Base-by-base conservation (phyloP, 257 asterid species). In the Plantago ovata region DNA sequence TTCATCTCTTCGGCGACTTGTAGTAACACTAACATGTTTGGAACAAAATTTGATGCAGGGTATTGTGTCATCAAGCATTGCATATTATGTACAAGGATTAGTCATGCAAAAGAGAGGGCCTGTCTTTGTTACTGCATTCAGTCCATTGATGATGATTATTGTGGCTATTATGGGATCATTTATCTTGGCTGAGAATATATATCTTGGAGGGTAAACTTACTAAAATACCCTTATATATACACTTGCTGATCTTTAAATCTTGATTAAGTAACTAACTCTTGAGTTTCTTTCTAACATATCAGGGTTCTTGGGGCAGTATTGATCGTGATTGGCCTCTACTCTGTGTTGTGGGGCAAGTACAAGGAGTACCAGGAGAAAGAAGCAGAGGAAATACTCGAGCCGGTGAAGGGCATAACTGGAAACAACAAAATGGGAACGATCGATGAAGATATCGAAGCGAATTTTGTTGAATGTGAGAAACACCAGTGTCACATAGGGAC, bases 141-240 rank as follows among this genome's bases (percentile, higher is more conserved):
- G 95, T 58, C 95, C 96, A 6, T 68, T 90, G 69, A 90, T 90
- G 96, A 90, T 87, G 94, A 84, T 90, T 68, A 78, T 90, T 39
- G 95, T 90, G 9, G 94, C 98, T 4, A 73, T 87, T 54, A 81
- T 87, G 96, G 96, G 98, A 7, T 90, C 89, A n/a, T 84, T 87
- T 70, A 87, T 90, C 41, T 66, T 90, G 52, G 84, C 89, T 1
- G 98, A 87, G 55, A 84, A 90, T 42, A 81, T 87, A 13, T 90
- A 79, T 22, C 38, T 81, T 38, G 96, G 98, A 84, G 96, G 94
- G 98, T 90, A 78, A 73, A 48, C 2, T 16, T 13, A 10, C 36
- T 12, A 38, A 14, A 15, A 40, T 23, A 13, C 28, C 6, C 3
- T 33, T 32, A 10, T 40, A 15, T 14, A 14, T 13, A 7, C n/a